Percentiles rank a stretch among this genome's conserved stretches.
phyloP scores from a whole-genome alignment of 129 eudicot species.

The Flaveria bidentis region DNA sequence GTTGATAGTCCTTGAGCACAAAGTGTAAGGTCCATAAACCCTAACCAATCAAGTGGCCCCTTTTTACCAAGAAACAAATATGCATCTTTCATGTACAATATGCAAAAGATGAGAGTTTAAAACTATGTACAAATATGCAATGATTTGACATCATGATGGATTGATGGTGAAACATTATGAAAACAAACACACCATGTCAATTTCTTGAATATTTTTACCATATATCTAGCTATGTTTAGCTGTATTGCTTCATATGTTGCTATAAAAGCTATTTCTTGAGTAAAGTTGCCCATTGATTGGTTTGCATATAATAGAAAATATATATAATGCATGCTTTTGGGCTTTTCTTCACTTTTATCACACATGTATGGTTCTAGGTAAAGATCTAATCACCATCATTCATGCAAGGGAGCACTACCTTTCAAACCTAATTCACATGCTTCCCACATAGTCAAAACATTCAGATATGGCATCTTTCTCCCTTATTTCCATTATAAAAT shows the following conservation, averaged over 20 bases:
- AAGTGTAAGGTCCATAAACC: slow-evolving; percentile 30
- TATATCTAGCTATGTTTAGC: slow-evolving; percentile 23
- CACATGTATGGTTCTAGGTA: slow-evolving; percentile 46
- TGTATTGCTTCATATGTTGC: slow-evolving; percentile 29
- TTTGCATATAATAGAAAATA: slow-evolving; percentile 35
- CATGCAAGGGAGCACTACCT: slow-evolving; percentile 36
- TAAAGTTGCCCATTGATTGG: slow-evolving; percentile 34
- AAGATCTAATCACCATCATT: slow-evolving; percentile 40
- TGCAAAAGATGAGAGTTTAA: slow-evolving; percentile 24
- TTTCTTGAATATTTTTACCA: slow-evolving; percentile 35
- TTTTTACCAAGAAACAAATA: background rate
- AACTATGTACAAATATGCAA: slow-evolving; percentile 17
- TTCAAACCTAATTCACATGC: slow-evolving; percentile 47
- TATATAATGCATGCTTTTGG: slow-evolving; percentile 30
- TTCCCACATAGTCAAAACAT: slow-evolving; percentile 40
- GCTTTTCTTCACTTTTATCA: slow-evolving; percentile 34
- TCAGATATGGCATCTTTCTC: slow-evolving; percentile 27
- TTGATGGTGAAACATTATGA: slow-evolving; percentile 18
- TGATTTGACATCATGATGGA: slow-evolving; percentile 39
- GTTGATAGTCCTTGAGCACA: slow-evolving; percentile 25
- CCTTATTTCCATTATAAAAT: slow-evolving; percentile 28
- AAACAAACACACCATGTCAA: slow-evolving; percentile 23
- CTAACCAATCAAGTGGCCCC: slow-evolving; percentile 16
- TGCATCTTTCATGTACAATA: slow-evolving; percentile 27
- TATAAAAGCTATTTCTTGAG: slow-evolving; percentile 37